Evolutionary conservation across 1,139 yeast genomes (phyloP), one percentile per base, ranked within the genome.

Genomic region (Suhomyces terraborum): DNA sequence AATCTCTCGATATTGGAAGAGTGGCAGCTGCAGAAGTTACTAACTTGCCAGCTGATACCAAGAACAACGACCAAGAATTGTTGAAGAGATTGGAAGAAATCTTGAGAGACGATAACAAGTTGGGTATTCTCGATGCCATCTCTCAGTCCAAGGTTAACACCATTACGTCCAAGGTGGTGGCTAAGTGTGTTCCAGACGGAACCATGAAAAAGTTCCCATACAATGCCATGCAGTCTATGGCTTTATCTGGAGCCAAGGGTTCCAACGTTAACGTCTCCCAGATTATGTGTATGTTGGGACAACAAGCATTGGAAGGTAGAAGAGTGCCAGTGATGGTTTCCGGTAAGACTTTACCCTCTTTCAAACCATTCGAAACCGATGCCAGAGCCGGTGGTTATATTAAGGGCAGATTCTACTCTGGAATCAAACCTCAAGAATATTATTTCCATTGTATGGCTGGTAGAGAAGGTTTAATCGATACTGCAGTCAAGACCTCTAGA

Each of bases 371-470:
- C 60, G 99, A 94, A 61, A 93, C 98, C 20, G 93, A 88, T 64
- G 96, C 98, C 6, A 80, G 95, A 63, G 98, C 99, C 24, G 98
- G 99, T 75, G 99, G 99, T 43, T 94, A 89, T 62, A 88, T 94
- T 61, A 88, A 93, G 62, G 95, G 95, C 50, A 86, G 99, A 58
- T 94, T 94, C 82, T 93, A 89, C 66, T 88, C 98, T 28, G 98
- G 98, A 66, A 87, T 94, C 53, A 82, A 88, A 64, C 98, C 98
- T n/a, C 99, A 94, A 69, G 99, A 94, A 65, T 94, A 94, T 67
- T 94, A 91, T 62, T 94, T 94, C 93, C 99, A 94, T 73, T 93
- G 98, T 77, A 94, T 94, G 99, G 99, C 99, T 45, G 99, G 99
- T 66, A 85, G 99, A 75, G 99, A 94, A 77, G 99, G 99, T 70